Evolutionary conservation across 2,329 filamentous ascomycete species (phyloP), one percentile per base, ranked within the genome.

Genomic region (Aphanocladium album): DNA sequence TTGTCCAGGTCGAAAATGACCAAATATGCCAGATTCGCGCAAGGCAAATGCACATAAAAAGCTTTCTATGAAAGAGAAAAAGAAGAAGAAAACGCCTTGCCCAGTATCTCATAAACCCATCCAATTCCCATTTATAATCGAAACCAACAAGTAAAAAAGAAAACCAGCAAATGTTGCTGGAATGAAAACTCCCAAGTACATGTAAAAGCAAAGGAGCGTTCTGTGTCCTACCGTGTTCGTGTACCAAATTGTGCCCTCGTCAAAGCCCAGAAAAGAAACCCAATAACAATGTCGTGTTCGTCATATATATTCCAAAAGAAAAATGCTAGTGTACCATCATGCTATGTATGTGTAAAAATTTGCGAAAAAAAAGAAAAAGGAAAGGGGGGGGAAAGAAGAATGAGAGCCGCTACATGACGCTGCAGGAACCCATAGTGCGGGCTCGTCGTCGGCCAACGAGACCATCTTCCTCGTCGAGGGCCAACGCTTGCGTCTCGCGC

Each of bases 381-480:
- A 5, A 35, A 17, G 21, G 16, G 19, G 39, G 46, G 33, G 33
- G 16, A 25, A 11, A 19, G 47, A 23, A n/a, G 16, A 57, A 30
- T 37, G 37, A 21, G 30, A 12, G 14, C 19, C 7, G 23, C 58
- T 76, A 90, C 87, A 90, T 90, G 60, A 90, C 77, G 47, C 73
- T 69, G 71, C 87, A 89, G 30, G 78, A 74, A n/a, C 64, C 84
- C 73, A 85, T 79, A 41, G 87, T 89, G 67, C 87, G 80, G 17
- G 87, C 87, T 61, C 85, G 80, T 62, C 86, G 80, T 41, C 86
- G 80, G 27, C 83, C 79, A 76, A n/a, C 65, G 5, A 76, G 85
- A 14, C 84, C 88, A 49, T 90, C 90, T 65, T 92, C 89, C 71
- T 96, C 92, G 66, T 91, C 86, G 51, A 89, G 87, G 74, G 95